Evolutionary conservation across 257 asterid genomes (phyloP), one percentile per base, ranked within the genome.

Genomic region (Euphrasia confusa): DNA sequence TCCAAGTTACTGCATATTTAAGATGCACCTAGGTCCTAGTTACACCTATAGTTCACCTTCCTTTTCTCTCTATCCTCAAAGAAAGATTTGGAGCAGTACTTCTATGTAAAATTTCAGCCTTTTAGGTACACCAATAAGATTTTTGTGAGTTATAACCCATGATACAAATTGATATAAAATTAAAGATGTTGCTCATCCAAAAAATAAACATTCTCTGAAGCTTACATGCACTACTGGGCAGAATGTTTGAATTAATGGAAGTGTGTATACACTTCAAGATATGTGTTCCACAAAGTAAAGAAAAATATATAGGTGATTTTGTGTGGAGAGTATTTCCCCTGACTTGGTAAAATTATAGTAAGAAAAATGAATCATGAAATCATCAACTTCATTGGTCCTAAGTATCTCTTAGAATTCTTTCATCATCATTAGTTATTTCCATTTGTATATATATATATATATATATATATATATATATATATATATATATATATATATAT

Each of bases 21-120:
- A 54, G 60, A 58, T 30, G 61, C 55, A 58, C 54, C 53, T 57
- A 39, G 56, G 39, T 65, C 54, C 59, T 57, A 39, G 56, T 54
- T 65, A 12, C 44, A 50, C n/a, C 13, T 58, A 4, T 7, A 30
- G 4, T 45, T 52, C 57, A 61, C 7, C 33, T 52, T 52, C 57
- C 2, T 48, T 48, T 12, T 48, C 54, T 48, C n/a, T 17, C 65
- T 58, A 58, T 57, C 11, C 30, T 15, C 7, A 12, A 33, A n/a
- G 39, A 24, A 45, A 45, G 17, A 45, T 58, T 13, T 30, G 17
- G 18, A 42, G 61, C 63, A 60, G 58, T 52, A 24, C 52, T 11
- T 42, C 26, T 18, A 58, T 40, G 35, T 13, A 13, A 13, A 32
- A 61, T 21, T 44, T 17, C 60, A 58, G 53, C 44, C 24, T 40